Conservation (phyloP, 257 asterid genomes). For the Solanum chiquidenum region DNA sequence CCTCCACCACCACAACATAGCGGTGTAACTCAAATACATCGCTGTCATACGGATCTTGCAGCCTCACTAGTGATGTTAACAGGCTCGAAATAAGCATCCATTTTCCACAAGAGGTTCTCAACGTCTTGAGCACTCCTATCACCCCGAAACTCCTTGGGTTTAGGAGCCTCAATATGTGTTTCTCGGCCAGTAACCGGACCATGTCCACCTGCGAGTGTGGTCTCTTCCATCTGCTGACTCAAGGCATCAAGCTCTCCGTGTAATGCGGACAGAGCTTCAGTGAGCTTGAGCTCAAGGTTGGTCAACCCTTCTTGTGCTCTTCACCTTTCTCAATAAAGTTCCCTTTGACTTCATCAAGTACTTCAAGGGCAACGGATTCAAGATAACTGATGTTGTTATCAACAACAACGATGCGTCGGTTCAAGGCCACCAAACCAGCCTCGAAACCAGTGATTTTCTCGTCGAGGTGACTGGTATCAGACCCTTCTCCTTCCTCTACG, state of each 20-base stretch:
- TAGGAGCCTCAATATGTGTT: not conserved
- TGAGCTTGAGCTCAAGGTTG: not conserved
- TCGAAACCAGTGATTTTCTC: not conserved
- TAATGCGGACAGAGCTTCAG: not conserved
- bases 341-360: not conserved
- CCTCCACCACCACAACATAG: not conserved
- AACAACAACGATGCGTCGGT: not conserved
- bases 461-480: not conserved
- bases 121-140: not conserved
- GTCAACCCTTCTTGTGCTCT: not conserved
- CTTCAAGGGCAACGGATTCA: not conserved
- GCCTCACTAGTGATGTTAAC: not conserved
- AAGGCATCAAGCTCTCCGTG: not conserved
- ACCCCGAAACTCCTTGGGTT: not conserved
- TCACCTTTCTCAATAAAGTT: not conserved
- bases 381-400: not conserved
- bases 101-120: not conserved
- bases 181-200: not conserved
- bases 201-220: not conserved
- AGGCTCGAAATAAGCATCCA: not conserved
- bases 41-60: not conserved
- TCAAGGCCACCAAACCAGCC: not conserved
- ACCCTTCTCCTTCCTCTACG: not conserved
- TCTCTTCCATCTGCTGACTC: not conserved
- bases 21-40: not conserved